Evolutionary conservation across 192 early-diverging fungal species (phyloP).

Genomic region (Chytriomyces sp.): DNA sequence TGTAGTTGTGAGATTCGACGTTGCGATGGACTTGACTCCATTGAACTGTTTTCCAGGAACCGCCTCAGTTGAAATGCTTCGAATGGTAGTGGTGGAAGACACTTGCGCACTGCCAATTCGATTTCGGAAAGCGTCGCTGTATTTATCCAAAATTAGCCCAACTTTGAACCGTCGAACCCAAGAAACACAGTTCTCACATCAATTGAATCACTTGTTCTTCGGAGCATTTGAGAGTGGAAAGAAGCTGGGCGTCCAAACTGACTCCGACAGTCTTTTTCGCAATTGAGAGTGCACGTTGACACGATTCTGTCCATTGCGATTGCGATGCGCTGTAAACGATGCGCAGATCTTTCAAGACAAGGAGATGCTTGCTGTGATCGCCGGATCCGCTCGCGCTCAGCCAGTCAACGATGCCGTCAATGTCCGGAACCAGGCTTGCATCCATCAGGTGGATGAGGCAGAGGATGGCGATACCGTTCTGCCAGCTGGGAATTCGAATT

Average conservation of each 20-base stretch:
- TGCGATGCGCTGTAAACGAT: conserved; percentile 15
- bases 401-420: conserved; percentile 2
- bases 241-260: not conserved
- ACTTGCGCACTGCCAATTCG: not conserved
- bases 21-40: not conserved
- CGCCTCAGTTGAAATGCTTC: not conserved
- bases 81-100: not conserved
- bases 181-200: not conserved
- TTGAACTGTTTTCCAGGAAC: not conserved
- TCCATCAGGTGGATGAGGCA: conserved; percentile 23
- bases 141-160: not conserved
- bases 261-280: not conserved
- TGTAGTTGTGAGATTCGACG: not conserved
- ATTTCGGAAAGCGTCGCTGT: not conserved
- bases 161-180: not conserved
- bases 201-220: not conserved
- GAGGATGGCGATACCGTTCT: conserved; percentile 26
- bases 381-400: not conserved
- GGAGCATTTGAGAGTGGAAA: not conserved
- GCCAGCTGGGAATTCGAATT: conserved; percentile 7
- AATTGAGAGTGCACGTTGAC: conserved; percentile 7
- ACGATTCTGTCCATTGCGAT: conserved; percentile 2
- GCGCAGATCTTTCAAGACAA: not conserved
- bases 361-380: not conserved
- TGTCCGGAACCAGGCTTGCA: conserved; percentile 15